Evolutionary conservation across 306 rosid species (phyloP).

Genomic region (Glycyrrhiza uralensis): DNA sequence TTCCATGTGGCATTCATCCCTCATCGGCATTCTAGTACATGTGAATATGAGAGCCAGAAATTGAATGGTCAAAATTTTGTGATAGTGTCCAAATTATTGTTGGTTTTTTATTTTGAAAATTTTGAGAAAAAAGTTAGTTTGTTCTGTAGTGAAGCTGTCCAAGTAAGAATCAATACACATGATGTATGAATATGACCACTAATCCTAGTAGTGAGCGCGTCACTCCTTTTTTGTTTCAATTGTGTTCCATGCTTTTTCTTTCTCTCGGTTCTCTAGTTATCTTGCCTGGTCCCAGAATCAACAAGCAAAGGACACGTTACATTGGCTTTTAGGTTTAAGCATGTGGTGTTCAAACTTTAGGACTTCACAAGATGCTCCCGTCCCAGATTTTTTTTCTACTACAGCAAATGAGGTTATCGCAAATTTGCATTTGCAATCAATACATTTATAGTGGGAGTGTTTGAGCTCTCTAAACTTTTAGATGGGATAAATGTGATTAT

Average conservation of each 20-base stretch:
- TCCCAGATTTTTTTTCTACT: neutral
- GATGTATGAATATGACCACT: constrained; percentile 34
- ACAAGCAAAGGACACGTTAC: neutral
- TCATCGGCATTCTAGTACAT: constrained; percentile 52
- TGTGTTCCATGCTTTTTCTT: neutral
- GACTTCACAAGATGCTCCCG: neutral
- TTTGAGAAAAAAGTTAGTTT: constrained; percentile 30
- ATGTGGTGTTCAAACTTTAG: neutral
- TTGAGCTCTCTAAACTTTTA: too few species aligned
- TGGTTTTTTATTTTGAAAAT: constrained; percentile 16
- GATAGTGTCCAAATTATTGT: constrained; percentile 25
- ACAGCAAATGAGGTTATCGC: neutral
- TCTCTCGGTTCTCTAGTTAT: neutral
- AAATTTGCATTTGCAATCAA: neutral
- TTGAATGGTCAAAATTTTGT: constrained; percentile 34
- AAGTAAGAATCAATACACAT: constrained; percentile 5
- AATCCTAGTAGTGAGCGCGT: constrained; percentile 6
- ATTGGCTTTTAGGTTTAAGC: neutral
- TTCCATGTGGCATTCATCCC: neutral
- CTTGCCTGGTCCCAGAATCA: neutral
- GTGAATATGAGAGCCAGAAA: constrained; percentile 51
- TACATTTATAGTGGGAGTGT: too few species aligned
- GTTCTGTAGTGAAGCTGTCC: constrained; percentile 33
- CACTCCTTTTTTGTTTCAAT: neutral
- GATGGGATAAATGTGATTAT: too few species aligned